Evolutionary conservation across 306 rosid genomes (phyloP).

Genomic region (Dryas octopetala): DNA sequence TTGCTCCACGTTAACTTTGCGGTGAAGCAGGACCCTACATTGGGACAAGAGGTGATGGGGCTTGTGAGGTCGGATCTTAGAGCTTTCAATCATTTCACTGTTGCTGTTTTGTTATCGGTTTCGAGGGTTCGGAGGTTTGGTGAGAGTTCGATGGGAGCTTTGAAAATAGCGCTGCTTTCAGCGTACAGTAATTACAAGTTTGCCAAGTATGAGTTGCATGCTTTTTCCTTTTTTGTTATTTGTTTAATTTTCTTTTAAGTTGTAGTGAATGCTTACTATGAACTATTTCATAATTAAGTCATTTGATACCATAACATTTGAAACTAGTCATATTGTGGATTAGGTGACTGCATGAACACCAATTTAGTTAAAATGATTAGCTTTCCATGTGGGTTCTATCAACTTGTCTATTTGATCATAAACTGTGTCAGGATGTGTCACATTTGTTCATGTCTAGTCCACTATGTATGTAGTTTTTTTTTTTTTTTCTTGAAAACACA

Average conservation of each 20-base stretch:
- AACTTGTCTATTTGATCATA: neutral
- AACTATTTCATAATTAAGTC: neutral
- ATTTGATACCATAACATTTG: neutral
- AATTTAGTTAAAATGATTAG: neutral
- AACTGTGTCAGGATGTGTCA: neutral
- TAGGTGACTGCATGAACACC: neutral
- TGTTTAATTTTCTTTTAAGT: neutral
- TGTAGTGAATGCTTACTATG: neutral
- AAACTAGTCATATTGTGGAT: neutral
- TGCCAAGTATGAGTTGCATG: slow-evolving; percentile 21
- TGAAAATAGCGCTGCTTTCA: slow-evolving; percentile 25
- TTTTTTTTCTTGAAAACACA: neutral
- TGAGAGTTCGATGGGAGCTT: slow-evolving; percentile 29
- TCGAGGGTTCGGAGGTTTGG: slow-evolving; percentile 39
- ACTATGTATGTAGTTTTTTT: neutral
- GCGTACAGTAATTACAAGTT: slow-evolving; percentile 37
- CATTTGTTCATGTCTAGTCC: neutral
- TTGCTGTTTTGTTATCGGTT: slow-evolving; percentile 34
- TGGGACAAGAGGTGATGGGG: slow-evolving; percentile 45
- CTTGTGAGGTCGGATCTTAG: slow-evolving; percentile 33
- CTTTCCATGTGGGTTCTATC: neutral
- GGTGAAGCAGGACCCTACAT: slow-evolving; percentile 40
- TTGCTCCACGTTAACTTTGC: slow-evolving; percentile 44
- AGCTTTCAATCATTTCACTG: slow-evolving; percentile 44
- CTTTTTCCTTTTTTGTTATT: neutral